phyloP scores from a whole-genome alignment of 2,329 filamentous ascomycete species.

The Paecilomyces dactylethromorphus region DNA sequence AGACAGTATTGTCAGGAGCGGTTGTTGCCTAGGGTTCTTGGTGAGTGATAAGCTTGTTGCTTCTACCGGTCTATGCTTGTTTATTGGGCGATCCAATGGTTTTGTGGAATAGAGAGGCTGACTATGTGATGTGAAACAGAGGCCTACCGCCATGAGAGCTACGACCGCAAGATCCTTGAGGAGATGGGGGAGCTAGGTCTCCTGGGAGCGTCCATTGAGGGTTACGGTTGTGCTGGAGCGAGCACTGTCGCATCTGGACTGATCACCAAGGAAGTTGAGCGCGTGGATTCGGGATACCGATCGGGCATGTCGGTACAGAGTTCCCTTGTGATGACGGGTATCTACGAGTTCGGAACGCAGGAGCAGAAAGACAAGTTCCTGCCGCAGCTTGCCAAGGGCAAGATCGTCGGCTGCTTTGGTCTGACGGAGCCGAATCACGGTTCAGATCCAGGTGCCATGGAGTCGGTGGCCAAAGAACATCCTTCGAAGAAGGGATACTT shows the following conservation, averaged over 20 bases:
- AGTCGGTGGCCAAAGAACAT: constrained; percentile 77
- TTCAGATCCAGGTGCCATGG: constrained; percentile 86
- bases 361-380: constrained; percentile 83
- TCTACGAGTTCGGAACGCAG: constrained; percentile 76
- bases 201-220: constrained; percentile 76
- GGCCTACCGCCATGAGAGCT: constrained; percentile 79
- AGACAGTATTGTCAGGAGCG: constrained; percentile 91
- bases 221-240: constrained; percentile 81
- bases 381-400: constrained; percentile 73
- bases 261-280: constrained; percentile 84
- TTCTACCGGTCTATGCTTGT: background rate
- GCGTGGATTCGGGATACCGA: constrained; percentile 85
- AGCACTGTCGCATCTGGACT: constrained; percentile 83
- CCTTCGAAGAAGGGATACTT: constrained; percentile 78
- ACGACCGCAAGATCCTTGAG: constrained; percentile 75
- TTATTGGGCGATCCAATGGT: background rate
- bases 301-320: constrained; percentile 92
- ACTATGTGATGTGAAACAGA: constrained; percentile 43
- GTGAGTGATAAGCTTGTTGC: constrained; percentile 45
- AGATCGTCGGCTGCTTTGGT: constrained; percentile 78
- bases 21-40: constrained; percentile 75
- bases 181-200: constrained; percentile 94
- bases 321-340: constrained; percentile 88
- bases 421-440: constrained; percentile 91
- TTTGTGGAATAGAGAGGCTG: constrained; percentile 2